Base-by-base conservation (phyloP, 805 yeast genomes). In the Myxozyma geophila region DNA sequence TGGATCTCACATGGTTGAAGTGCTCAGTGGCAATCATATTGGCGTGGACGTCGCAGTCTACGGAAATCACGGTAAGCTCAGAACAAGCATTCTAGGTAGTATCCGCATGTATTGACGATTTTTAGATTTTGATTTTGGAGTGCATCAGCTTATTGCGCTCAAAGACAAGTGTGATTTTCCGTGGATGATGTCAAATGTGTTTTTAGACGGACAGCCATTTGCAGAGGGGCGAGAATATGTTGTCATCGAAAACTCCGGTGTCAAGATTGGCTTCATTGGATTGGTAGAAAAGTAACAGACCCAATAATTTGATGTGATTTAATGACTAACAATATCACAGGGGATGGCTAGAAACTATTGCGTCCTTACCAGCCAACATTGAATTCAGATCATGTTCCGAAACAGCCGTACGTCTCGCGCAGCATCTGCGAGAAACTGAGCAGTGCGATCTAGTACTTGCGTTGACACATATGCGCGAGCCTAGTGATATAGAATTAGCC, bases 401-500 rank as follows among this genome's bases (percentile, higher is more conserved):
- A 9, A 51, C 46, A 21, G 70, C 63, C 8, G 21, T 55, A 19
- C 37, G 54, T 13, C 53, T 66, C 10, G 33, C 64, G 2, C 23
- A 50, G 10, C 50, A 33, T 17, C 67, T 69, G 21, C 66, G 71
- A 15, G 41, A 59, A 5, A 67, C 67, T 28, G 43, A 59, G 28
- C 33, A 48, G 12, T 69, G 71, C 50, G 71, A 69, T 43, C 53
- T 69, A 17, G 68, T 69, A 9, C 37, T 69, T 35, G 71, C 70
- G 15, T 13, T 69, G 21, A 68, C 71, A 3, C 71, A 69, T 39
- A 69, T 69, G 71, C 67, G 71, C 13, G 71, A 69, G 48, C 71
- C 65, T 9, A 65, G 67, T 48, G 69, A 69, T 48, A 47, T 69
- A 13, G 50, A 58, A 21, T 60, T 69, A 19, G 71, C 70, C 15